These are phyloP conservation scores for Wallacemonas rigidus DNA, from an alignment of 208 protist species.

Conservation along the genomic window DNA sequence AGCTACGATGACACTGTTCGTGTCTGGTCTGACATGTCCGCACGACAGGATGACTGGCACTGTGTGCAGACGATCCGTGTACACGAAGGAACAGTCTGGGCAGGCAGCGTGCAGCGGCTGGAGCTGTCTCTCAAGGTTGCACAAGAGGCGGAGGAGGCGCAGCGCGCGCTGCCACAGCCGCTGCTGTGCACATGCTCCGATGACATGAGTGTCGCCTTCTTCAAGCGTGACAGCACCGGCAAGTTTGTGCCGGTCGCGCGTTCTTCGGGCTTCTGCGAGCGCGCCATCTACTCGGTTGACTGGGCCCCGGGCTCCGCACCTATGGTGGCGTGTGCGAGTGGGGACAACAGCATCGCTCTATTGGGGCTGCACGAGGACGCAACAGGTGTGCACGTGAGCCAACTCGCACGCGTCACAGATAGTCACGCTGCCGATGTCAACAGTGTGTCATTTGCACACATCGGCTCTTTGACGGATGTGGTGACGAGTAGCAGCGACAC, in stretches of 20 bases:
- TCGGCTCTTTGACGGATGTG: conserved; percentile 12
- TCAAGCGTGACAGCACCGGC: conserved; percentile 42
- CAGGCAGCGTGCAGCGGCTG: conserved; percentile 61
- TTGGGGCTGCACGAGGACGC: conserved; percentile 52
- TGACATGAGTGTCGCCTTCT: conserved; percentile 71
- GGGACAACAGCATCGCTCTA: conserved; percentile 83
- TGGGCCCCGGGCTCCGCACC: conserved; percentile 57
- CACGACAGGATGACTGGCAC: conserved; percentile 85
- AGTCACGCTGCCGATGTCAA: conserved; percentile 86
- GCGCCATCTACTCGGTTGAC: conserved; percentile 70
- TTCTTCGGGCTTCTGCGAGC: conserved; percentile 55
- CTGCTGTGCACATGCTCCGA: conserved; percentile 80
- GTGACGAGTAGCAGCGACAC: conserved; percentile 9
- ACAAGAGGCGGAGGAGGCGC: conserved; percentile 22
- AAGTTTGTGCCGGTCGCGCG: conserved; percentile 40
- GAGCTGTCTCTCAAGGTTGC: conserved; percentile 43
- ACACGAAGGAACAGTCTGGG: conserved; percentile 89
- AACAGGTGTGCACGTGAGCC: conserved; percentile 32
- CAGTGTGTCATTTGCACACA: conserved; percentile 55
- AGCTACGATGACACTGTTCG: conserved; percentile 83
- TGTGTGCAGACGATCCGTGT: conserved; percentile 71
- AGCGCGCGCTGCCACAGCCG: conserved; percentile 34
- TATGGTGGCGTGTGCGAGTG: conserved; percentile 76
- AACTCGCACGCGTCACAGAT: conserved; percentile 40
- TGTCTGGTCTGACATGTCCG: conserved; percentile 41